A percentile compares a stretch with the other conserved stretches of the same genome.
Evolutionary conservation across 106 monocot species (phyloP).

Genomic region (Alisma plantagoaquatica): DNA sequence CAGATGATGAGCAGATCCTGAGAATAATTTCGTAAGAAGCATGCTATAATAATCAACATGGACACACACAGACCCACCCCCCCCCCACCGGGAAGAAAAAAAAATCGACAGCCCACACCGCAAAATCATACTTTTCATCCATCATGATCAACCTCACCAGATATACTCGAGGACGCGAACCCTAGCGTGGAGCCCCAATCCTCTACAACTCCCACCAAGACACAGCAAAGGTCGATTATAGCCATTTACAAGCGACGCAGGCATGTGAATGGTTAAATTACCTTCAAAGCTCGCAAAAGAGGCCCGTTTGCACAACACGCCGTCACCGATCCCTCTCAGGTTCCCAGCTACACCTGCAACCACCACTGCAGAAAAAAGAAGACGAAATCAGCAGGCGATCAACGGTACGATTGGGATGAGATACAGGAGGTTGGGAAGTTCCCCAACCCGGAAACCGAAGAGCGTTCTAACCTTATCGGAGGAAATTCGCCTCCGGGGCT

Average conservation of each 20-base stretch:
- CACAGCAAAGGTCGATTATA: no score
- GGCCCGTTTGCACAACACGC: not conserved
- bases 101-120: not conserved
- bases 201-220: no score
- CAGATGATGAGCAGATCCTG: not conserved
- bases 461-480: constrained; percentile 6
- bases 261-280: no score
- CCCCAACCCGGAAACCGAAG: no score
- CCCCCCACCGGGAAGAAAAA: not conserved
- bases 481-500: not conserved
- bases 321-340: not conserved
- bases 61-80: not conserved
- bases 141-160: no score
- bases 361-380: not conserved
- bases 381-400: not conserved
- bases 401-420: not conserved
- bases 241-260: no score
- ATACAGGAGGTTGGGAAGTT: no score
- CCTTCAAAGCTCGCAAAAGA: no score
- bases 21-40: not conserved
- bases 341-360: not conserved
- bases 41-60: not conserved
- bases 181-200: no score
- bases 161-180: no score
- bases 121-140: no score